Percentiles rank a stretch among this genome's conserved stretches.
These are phyloP conservation scores for Pinus albicaulis DNA, from an alignment of 75 land plant species.

Conservation along the genomic window DNA sequence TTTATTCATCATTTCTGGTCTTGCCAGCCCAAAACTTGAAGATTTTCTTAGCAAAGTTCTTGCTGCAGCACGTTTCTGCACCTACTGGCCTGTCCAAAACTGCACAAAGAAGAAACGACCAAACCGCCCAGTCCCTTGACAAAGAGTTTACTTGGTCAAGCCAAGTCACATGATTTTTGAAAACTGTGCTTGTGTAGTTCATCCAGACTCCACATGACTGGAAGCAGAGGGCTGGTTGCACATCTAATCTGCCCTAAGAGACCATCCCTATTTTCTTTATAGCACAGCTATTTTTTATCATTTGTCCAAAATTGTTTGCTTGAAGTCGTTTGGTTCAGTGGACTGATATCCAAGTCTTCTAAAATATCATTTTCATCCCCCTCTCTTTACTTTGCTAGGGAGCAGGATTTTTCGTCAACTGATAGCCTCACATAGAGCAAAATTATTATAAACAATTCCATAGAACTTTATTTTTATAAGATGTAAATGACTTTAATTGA, in stretches of 20 bases:
- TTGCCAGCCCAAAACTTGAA: constrained; percentile 50
- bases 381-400: not conserved
- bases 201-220: constrained; percentile 56
- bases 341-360: not conserved
- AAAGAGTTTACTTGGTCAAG: constrained; percentile 36
- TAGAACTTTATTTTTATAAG: constrained; percentile 21
- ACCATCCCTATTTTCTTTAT: not conserved
- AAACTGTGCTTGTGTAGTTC: constrained; percentile 59
- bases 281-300: not conserved
- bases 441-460: constrained; percentile 23
- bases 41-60: constrained; percentile 73
- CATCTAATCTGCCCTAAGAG: not conserved
- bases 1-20: constrained; percentile 56
- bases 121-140: constrained; percentile 44
- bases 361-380: not conserved
- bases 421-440: constrained; percentile 1
- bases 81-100: constrained; percentile 75
- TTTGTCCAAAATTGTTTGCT: too few species aligned
- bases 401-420: too few species aligned
- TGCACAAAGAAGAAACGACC: constrained; percentile 82
- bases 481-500: constrained; percentile 13
- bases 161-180: constrained; percentile 48
- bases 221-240: constrained; percentile 33
- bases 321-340: too few species aligned
- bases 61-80: constrained; percentile 83